Evolutionary conservation across 108 stramenopile species (phyloP).

Genomic region (Nitzschia sp.): DNA sequence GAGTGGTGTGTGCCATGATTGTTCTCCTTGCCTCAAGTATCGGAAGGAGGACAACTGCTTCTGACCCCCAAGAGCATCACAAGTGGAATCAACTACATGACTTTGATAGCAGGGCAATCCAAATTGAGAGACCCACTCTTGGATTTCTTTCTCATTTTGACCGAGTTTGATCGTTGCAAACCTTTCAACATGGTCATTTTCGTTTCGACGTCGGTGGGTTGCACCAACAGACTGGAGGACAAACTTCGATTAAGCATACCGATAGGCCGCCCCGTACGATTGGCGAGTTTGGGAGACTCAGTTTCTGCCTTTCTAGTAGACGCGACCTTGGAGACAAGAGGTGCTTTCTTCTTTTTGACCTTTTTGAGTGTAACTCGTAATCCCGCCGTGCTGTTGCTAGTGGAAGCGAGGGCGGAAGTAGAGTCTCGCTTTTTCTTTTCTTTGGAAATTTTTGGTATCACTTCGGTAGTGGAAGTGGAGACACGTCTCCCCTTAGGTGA

Average conservation of each 20-base stretch:
- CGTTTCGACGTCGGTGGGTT: background rate
- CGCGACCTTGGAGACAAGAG: too few relatives aligned
- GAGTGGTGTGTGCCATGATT: too few relatives aligned
- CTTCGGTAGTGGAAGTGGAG: background rate
- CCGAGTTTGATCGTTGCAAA: background rate
- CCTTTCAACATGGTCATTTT: background rate
- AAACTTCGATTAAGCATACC: background rate
- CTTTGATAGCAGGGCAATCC: too few relatives aligned
- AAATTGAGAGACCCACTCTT: too few relatives aligned
- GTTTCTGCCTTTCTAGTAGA: too few relatives aligned
- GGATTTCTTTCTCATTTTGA: conserved; percentile 5
- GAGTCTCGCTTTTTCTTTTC: background rate
- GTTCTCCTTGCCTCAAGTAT: too few relatives aligned
- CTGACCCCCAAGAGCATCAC: too few relatives aligned
- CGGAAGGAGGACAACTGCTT: too few relatives aligned
- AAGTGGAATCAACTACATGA: too few relatives aligned
- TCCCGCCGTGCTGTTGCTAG: background rate
- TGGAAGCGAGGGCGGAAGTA: background rate
- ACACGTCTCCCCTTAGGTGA: background rate
- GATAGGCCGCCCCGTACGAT: background rate
- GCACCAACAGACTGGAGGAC: background rate
- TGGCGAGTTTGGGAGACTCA: too few relatives aligned
- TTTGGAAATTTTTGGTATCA: background rate
- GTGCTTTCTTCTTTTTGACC: background rate
- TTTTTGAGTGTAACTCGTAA: too few relatives aligned